Base-by-base conservation (phyloP, 2,329 filamentous ascomycete genomes). In the Ceratocystiopsis minuta region DNA sequence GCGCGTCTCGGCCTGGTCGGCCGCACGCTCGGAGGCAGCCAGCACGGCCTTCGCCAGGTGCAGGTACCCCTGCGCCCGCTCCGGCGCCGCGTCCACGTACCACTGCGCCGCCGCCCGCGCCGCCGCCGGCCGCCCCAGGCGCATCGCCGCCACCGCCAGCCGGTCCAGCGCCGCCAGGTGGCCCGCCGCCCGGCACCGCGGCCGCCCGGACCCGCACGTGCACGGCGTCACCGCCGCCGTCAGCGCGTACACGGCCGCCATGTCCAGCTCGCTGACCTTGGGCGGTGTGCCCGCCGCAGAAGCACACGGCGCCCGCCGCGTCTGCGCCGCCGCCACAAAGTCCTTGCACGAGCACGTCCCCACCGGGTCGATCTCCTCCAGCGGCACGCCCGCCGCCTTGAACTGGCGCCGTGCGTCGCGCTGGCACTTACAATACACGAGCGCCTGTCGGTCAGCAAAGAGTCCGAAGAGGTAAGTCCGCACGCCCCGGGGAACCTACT, bases 331-430 rank as follows among this genome's bases (percentile, higher is more conserved):
- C 4, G 44, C 44, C 4, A 50, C 41, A 43, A 48, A 47, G 40
- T 50, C 44, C 6, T 46, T 46, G 36, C 48, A 50, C 10, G 44
- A 40, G 34, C 48, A 50, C 4, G 37, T 24, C 1, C 43, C 44
- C 4, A 49, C 11, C 3, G 47, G 45, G 31, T 49, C 45, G 14
- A 49, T 38, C 3, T 28, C 20, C 2, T 34, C 33, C 14, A 46
- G 16, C 5, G 48, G 6, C 9, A 33, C 46, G 7, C 46, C 45
- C 4, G 41, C 44, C 5, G 16, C 38, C 24, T 37, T 28, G 20
- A 46, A 44, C 36, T 43, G 38, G 14, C 34, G 39, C 6, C 43
- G 44, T 0, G 40, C 11, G 14, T 34, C 4, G 1, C 7, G 14
- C 15, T 46, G 43, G 41, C 47, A 49, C 18, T 12, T 11, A 24